Conservation (phyloP, 1,139 yeast genomes). For the Blastobotrys aristatus region DNA sequence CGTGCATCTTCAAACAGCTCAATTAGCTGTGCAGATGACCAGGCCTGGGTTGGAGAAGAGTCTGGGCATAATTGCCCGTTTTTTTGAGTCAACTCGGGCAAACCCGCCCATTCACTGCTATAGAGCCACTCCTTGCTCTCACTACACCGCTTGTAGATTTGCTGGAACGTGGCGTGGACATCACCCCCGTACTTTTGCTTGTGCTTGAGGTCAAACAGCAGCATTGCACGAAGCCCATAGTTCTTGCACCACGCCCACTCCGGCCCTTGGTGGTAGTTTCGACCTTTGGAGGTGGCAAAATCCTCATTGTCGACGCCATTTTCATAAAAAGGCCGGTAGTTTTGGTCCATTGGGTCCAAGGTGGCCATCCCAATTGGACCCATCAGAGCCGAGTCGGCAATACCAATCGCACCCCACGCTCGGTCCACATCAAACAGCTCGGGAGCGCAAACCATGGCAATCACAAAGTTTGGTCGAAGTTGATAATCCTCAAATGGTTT, state of each 20-base stretch:
- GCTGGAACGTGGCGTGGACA: slow-evolving; percentile 38
- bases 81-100: slow-evolving; percentile 87
- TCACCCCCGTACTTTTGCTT: slow-evolving; percentile 18
- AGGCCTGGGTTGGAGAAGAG: slow-evolving; percentile 94
- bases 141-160: slow-evolving; percentile 48
- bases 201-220: slow-evolving; percentile 45
- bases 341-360: slow-evolving; percentile 85
- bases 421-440: slow-evolving; percentile 65
- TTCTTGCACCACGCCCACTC: slow-evolving; percentile 97
- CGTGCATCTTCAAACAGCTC: slow-evolving; percentile 65
- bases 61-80: slow-evolving; percentile 77
- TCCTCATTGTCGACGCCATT: slow-evolving; percentile 78
- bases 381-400: slow-evolving; percentile 68
- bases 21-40: slow-evolving; percentile 84
- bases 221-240: slow-evolving; percentile 73
- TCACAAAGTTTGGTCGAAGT: slow-evolving; percentile 83
- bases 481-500: slow-evolving; percentile 93
- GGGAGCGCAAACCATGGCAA: slow-evolving; percentile 92
- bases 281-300: slow-evolving; percentile 89
- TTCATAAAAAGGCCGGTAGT: slow-evolving; percentile 82
- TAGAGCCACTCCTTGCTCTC: slow-evolving; percentile 67
- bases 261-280: slow-evolving; percentile 98
- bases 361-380: slow-evolving; percentile 94
- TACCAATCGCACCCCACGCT: slow-evolving; percentile 58
- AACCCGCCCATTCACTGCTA: slow-evolving; percentile 84